Percentiles rank a stretch among this genome's conserved stretches.
Conservation (phyloP, 352 stramenopile genomes). For the Halophytophthora polymorphica region DNA sequence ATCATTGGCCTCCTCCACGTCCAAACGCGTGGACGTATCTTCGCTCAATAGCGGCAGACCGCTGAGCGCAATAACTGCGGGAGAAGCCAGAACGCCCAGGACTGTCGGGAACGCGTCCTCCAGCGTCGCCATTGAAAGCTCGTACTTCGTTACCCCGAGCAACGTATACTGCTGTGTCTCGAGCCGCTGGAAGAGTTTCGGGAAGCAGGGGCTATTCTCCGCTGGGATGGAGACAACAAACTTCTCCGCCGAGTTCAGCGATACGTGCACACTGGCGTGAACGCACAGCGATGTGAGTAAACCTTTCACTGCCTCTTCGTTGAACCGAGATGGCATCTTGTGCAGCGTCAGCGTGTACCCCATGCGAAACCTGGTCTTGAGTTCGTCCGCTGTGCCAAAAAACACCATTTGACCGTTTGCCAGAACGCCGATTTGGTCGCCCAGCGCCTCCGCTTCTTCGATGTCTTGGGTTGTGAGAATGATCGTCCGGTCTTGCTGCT, state of each 20-base stretch:
- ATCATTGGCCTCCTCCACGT: background rate
- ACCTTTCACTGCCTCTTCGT: slow-evolving; percentile 15
- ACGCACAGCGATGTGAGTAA: slow-evolving; percentile 16
- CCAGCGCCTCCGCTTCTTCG: slow-evolving; percentile 81
- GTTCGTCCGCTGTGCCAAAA: slow-evolving; percentile 36
- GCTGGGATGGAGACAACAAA: slow-evolving; percentile 44
- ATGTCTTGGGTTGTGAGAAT: slow-evolving; percentile 92
- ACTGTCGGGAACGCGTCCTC: slow-evolving; percentile 70
- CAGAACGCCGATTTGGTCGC: slow-evolving; percentile 67
- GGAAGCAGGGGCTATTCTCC: slow-evolving; percentile 25
- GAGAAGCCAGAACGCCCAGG: slow-evolving; percentile 14
- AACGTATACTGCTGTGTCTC: slow-evolving; percentile 6
- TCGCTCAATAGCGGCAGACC: background rate
- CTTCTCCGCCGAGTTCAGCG: slow-evolving; percentile 33
- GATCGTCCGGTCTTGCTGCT: slow-evolving; percentile 41
- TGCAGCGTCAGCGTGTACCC: slow-evolving; percentile 49
- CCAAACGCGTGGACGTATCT: background rate
- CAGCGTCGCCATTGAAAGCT: slow-evolving; percentile 64
- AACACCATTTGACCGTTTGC: slow-evolving; percentile 41
- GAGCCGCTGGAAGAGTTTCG: slow-evolving; percentile 33
- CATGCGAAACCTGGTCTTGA: slow-evolving; percentile 38
- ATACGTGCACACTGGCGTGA: slow-evolving; percentile 24
- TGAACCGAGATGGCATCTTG: slow-evolving; percentile 24
- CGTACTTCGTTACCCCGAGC: slow-evolving; percentile 33
- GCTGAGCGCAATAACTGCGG: background rate